Evolutionary conservation across 2,329 filamentous ascomycete species (phyloP).

Genomic region (Daldinia sp.): DNA sequence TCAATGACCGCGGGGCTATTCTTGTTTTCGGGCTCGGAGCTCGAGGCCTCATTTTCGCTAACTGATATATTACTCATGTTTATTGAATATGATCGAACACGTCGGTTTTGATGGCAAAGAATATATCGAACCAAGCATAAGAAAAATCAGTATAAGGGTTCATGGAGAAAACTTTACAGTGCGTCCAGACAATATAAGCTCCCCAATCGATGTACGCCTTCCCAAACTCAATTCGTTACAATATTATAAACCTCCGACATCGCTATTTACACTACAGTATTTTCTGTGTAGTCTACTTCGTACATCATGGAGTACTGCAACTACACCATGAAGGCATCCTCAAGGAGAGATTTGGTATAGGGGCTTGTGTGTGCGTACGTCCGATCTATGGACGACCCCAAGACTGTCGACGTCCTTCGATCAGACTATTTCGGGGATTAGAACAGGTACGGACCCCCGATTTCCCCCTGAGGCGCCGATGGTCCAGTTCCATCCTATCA

Average conservation of each 20-base stretch:
- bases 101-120: neutral
- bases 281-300: slow-evolving; percentile 19
- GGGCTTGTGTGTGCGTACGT: slow-evolving; percentile 3
- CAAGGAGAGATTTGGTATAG: slow-evolving; percentile 12
- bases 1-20: neutral
- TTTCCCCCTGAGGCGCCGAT: slow-evolving; percentile 15
- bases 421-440: slow-evolving; percentile 27
- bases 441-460: slow-evolving; percentile 35
- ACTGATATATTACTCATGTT: neutral
- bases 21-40: neutral
- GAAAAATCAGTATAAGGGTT: neutral
- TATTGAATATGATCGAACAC: neutral
- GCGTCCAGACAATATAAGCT: slow-evolving; percentile 18
- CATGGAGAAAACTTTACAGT: slow-evolving; percentile 14
- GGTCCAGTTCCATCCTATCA: slow-evolving; percentile 22
- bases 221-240: slow-evolving; percentile 28
- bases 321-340: slow-evolving; percentile 18
- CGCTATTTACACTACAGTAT: slow-evolving; percentile 19
- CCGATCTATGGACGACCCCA: slow-evolving; percentile 15
- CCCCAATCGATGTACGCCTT: neutral
- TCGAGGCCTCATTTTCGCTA: slow-evolving; percentile 7
- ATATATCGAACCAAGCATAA: no score
- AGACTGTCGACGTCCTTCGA: slow-evolving; percentile 10
- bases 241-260: slow-evolving; percentile 26
- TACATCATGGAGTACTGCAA: slow-evolving; percentile 13